Conservation (phyloP, 306 rosid species). For the Medicago truncatula region MtrunA17r5.0-ANR NC_053046.1:10523001-10523500, state of each 20-base stretch:
- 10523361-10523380: conserved; percentile 9
- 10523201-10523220: not conserved
- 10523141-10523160: conserved; percentile 46
- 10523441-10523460: too few relatives aligned
- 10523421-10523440: not conserved
- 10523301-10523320: not conserved
- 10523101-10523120: conserved; percentile 38
- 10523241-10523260: conserved; percentile 1
- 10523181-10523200: not conserved
- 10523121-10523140: conserved; percentile 47
- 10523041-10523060: conserved; percentile 41
- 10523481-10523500: too few relatives aligned
- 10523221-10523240: not conserved
- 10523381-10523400: not conserved
- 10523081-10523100: conserved; percentile 18
- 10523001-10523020: conserved; percentile 43
- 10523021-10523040: conserved; percentile 31
- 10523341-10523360: not conserved
- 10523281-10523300: conserved; percentile 17
- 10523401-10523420: not conserved
- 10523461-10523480: too few relatives aligned
- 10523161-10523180: not conserved
- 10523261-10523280: not conserved
- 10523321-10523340: not conserved
- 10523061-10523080: conserved; percentile 34